Evolutionary conservation across 768 basidiomycete species (phyloP).

Genomic region (Hortiboletus flavorubellus): DNA sequence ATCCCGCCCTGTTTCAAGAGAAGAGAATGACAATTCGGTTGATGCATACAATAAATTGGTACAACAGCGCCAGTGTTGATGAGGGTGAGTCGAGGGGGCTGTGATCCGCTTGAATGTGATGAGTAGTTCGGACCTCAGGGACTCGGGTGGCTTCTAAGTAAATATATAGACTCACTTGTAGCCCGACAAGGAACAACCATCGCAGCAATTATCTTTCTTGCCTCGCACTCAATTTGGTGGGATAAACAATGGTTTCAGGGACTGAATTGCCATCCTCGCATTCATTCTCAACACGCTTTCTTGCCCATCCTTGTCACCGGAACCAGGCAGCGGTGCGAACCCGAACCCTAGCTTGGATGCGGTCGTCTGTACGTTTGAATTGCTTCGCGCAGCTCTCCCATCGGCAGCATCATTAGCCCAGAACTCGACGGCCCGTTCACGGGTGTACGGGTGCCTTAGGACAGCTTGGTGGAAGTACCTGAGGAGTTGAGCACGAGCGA

Average conservation of each 20-base stretch:
- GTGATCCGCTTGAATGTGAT: background rate
- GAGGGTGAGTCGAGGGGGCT: no score
- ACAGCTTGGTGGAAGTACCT: conserved; percentile 56
- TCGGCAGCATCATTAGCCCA: conserved; percentile 56
- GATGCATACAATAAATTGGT: no score
- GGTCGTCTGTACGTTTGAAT: conserved; percentile 45
- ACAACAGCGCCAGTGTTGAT: no score
- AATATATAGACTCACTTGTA: background rate
- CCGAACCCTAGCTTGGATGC: conserved; percentile 46
- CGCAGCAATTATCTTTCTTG: background rate
- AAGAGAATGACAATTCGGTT: no score
- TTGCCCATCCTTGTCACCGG: conserved; percentile 6
- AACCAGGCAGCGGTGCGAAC: conserved; percentile 23
- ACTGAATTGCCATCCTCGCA: conserved; percentile 27
- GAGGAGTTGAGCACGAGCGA: conserved; percentile 50
- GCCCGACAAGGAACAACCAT: background rate
- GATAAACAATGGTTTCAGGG: conserved; percentile 25
- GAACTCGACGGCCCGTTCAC: conserved; percentile 47
- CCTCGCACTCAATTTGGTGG: conserved; percentile 12
- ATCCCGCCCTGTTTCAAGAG: no score
- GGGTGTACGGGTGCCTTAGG: conserved; percentile 49
- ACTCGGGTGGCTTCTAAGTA: no score
- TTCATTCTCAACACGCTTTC: conserved; percentile 25
- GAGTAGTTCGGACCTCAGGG: background rate
- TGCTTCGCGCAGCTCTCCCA: conserved; percentile 46